These are phyloP conservation scores for Aurantiochytrium sp. DNA, from an alignment of 108 stramenopile species.

Conservation along the genomic window DNA sequence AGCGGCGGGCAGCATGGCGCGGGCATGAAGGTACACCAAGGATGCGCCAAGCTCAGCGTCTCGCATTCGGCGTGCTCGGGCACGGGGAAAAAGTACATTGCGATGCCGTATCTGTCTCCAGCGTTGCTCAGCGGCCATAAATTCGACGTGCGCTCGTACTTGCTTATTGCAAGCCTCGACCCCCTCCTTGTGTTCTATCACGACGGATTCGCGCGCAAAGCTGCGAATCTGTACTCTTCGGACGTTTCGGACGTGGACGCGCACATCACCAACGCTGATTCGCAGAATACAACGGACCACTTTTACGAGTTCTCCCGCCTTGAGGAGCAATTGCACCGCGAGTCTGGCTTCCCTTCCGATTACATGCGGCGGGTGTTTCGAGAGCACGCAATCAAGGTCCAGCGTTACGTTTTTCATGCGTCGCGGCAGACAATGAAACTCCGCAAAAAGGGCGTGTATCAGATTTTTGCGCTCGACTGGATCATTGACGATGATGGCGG, in stretches of 20 bases:
- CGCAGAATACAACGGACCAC: neutral
- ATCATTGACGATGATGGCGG: neutral
- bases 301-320: neutral
- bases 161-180: neutral
- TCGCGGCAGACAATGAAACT: neutral
- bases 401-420: neutral
- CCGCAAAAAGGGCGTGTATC: slow-evolving; percentile 1
- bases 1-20: neutral
- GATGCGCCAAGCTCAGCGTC: neutral
- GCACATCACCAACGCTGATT: neutral
- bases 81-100: neutral
- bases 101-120: neutral
- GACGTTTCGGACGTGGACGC: neutral
- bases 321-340: neutral
- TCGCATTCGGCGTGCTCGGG: neutral
- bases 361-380: neutral
- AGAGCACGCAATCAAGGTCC: neutral
- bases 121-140: neutral
- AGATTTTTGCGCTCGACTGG: slow-evolving; percentile 11
- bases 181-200: slow-evolving; percentile 2
- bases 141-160: neutral
- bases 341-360: neutral
- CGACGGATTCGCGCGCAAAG: slow-evolving; percentile 8
- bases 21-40: neutral
- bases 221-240: neutral